phyloP scores from a whole-genome alignment of 768 basidiomycete species.

The Boletellus emodensis region DNA sequence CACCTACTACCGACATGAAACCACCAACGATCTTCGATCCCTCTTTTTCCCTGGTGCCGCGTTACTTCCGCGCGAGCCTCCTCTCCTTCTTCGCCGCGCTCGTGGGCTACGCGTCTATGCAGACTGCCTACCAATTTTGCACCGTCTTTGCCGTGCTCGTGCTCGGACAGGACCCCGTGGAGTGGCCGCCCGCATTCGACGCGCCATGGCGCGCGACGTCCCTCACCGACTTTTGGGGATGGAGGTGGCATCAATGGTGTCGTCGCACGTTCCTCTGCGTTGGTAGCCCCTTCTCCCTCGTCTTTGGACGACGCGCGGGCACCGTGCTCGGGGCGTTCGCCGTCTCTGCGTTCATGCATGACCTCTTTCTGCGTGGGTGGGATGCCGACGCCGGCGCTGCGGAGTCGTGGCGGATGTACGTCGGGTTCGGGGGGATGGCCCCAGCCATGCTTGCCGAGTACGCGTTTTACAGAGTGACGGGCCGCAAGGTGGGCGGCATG shows the following conservation, averaged over 20 bases:
- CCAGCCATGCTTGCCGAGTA: conserved; percentile 47
- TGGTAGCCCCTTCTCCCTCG: conserved; percentile 28
- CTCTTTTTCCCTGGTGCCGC: conserved; percentile 22
- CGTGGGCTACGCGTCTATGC: conserved; percentile 42
- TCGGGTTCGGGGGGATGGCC: conserved; percentile 55
- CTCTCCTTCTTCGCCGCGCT: conserved; percentile 43
- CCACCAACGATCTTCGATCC: conserved; percentile 32
- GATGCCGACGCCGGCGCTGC: conserved; percentile 42
- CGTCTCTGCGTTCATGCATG: conserved; percentile 54
- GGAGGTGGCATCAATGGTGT: conserved; percentile 37
- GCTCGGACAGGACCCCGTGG: conserved; percentile 25
- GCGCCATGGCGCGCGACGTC: conserved; percentile 36
- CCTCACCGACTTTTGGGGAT: conserved; percentile 35
- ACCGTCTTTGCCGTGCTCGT: conserved; percentile 25
- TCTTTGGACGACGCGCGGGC: conserved; percentile 49
- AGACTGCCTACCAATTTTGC: conserved; percentile 28
- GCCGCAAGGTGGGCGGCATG: conserved; percentile 28
- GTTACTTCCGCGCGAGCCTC: conserved; percentile 37
- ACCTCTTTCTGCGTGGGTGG: conserved; percentile 48
- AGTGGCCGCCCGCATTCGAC: conserved; percentile 34
- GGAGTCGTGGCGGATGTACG: conserved; percentile 27
- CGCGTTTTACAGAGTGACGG: conserved; percentile 18
- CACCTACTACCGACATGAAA: conserved; percentile 14
- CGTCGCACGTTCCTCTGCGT: conserved; percentile 30
- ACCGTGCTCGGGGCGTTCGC: conserved; percentile 53